Evolutionary conservation across 1,284 basidiomycete species (phyloP).

Genomic region (Sanghuangporus sanghuang): DNA sequence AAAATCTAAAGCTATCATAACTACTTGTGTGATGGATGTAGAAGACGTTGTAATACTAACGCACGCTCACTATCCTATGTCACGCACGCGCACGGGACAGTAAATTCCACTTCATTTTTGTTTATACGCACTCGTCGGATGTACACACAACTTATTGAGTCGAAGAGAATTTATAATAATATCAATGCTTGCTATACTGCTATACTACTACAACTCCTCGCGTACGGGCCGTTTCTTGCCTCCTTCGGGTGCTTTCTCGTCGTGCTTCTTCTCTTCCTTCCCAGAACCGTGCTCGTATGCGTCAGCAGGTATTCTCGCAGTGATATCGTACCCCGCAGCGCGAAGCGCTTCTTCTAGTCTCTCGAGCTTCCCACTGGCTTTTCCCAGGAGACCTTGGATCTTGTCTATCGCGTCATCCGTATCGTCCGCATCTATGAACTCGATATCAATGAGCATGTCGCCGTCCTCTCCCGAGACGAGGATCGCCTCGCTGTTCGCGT

Average conservation of each 20-base stretch:
- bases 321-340: constrained; percentile 39
- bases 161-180: not conserved
- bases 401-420: constrained; percentile 30
- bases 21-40: constrained; percentile 5
- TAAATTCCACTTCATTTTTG: not conserved
- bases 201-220: constrained; percentile 11
- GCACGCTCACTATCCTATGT: constrained; percentile 1
- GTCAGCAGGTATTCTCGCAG: not conserved
- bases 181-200: not conserved
- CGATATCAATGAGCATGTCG: constrained; percentile 54
- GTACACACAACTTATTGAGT: not conserved
- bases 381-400: constrained; percentile 27
- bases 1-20: constrained; percentile 8
- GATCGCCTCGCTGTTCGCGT: constrained; percentile 26
- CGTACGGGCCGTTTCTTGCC: constrained; percentile 12
- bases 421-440: constrained; percentile 47
- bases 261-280: constrained; percentile 18
- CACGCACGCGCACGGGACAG: not conserved
- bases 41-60: constrained; percentile 12
- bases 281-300: not conserved
- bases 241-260: constrained; percentile 10
- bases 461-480: constrained; percentile 38
- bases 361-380: constrained; percentile 17
- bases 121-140: not conserved
- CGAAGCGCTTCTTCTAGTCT: constrained; percentile 35